Base-by-base conservation (phyloP, 225 moss, liverwort and hornwort species). In the Physcomitrellopsis africana region DNA sequence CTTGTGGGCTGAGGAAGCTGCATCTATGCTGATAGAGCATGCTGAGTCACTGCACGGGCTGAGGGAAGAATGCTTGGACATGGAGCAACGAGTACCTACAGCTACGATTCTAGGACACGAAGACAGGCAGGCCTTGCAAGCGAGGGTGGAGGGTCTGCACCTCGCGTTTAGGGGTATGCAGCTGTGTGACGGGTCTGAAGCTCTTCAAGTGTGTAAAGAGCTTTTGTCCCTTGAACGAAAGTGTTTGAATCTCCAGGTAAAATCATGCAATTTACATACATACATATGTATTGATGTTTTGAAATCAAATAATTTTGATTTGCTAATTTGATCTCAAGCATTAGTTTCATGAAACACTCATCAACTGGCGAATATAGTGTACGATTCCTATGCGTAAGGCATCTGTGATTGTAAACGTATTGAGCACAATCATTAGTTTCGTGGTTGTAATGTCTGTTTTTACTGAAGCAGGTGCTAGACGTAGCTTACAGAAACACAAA, bases 1-100 rank as follows among this genome's bases (percentile, higher is more conserved):
- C 20, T 63, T 67, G 68, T 79, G 72, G 85, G 53, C 29, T 6
- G 44, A 79, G 46, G 60, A 74, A 70, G 74, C 80, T 46, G 70
- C 70, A 14, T 60, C 65, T 22, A 11, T 84, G 67, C 26, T 84
- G 67, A 78, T 58, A 63, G 78, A 60, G 14, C 78, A 81, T 75
- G 74, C 26, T 20, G 71, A 81, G 15, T 57, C 72, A 54, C 73
- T 84, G n/a, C 60, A 61, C 47, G 74, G 75, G 24, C 29, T 78
- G 60, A 70, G 68, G 43, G 77, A 46, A 51, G 53, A 5, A 68
- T 58, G 17, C 68, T 26, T 67, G 27, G 70, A 56, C 16, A 5
- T 46, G 22, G 63, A 80, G 54, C 54, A 27, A 51, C 68, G 32
- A 18, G 32, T 61, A 44, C 66, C 46, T n/a, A 41, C 43, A 60